Evolutionary conservation across 2,329 filamentous ascomycete genomes (phyloP).

Genomic region (Dactylellina leptospora): DNA sequence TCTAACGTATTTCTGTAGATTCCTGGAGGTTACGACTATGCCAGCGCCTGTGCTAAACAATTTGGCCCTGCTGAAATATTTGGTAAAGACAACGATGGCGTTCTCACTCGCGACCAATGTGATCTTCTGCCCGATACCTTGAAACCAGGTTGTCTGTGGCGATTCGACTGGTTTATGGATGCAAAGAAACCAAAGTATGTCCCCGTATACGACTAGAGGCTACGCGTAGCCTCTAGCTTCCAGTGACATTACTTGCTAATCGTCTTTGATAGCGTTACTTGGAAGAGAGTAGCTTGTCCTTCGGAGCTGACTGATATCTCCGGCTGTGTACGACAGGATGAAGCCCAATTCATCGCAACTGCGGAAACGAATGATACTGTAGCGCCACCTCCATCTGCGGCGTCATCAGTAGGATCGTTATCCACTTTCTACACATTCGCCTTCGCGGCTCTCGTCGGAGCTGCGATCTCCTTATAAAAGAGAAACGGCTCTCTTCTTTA

Average conservation of each 20-base stretch:
- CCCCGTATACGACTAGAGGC: no score
- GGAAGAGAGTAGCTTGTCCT: conserved; percentile 39
- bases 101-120: conserved; percentile 66
- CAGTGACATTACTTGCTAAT: no score
- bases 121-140: conserved; percentile 66
- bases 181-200: conserved; percentile 44
- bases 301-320: conserved; percentile 33
- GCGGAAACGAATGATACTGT: conserved; percentile 30
- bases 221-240: no score
- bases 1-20: conserved; percentile 20
- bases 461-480: conserved; percentile 17
- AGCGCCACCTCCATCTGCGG: conserved; percentile 28
- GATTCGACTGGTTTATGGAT: conserved; percentile 64
- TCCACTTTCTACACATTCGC: conserved; percentile 31
- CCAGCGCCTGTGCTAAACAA: conserved; percentile 39
- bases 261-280: conserved; percentile 17
- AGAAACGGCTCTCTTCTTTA: not conserved
- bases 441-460: conserved; percentile 14
- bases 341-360: conserved; percentile 25
- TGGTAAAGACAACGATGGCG: conserved; percentile 62
- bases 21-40: conserved; percentile 46
- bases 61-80: conserved; percentile 32
- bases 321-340: conserved; percentile 32
- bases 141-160: conserved; percentile 70
- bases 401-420: conserved; percentile 19